Evolutionary conservation across 2,329 filamentous ascomycete genomes (phyloP).

Genomic region (Fonsecaea monophora): DNA sequence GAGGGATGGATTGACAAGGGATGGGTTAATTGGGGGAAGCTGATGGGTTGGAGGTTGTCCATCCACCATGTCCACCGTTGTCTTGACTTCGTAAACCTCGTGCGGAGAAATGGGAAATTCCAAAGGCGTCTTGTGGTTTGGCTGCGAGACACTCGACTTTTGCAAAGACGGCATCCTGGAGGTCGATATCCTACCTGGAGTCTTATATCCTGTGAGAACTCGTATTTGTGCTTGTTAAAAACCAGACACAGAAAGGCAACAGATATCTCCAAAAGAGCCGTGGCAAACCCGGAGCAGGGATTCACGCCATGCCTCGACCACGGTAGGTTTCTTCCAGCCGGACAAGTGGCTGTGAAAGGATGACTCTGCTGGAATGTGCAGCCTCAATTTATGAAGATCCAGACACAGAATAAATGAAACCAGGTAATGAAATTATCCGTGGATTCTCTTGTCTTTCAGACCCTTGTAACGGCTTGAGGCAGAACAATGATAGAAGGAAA

Average conservation of each 20-base stretch:
- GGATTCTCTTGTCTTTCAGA: not conserved
- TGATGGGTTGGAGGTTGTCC: slow-evolving; percentile 3
- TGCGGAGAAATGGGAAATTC: not conserved
- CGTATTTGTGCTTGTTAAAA: not conserved
- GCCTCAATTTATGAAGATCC: not conserved
- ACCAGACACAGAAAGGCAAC: not conserved
- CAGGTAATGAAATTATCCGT: not conserved
- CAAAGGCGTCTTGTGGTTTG: not conserved
- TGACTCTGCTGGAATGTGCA: not conserved
- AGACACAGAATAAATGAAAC: not conserved
- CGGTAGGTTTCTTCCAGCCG: not conserved
- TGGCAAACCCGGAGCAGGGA: too few species aligned
- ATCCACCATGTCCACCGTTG: not conserved
- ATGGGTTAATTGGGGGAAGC: not conserved
- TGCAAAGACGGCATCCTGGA: not conserved
- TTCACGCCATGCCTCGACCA: too few species aligned
- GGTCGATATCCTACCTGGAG: not conserved
- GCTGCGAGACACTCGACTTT: not conserved
- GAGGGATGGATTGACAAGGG: too few species aligned
- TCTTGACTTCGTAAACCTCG: not conserved
- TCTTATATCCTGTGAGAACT: not conserved
- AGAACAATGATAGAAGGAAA: not conserved
- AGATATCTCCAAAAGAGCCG: too few species aligned
- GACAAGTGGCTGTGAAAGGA: not conserved
- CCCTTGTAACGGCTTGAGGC: not conserved